phyloP scores from a whole-genome alignment of 768 basidiomycete species.

The Symmetrospora coprosmae region DNA sequence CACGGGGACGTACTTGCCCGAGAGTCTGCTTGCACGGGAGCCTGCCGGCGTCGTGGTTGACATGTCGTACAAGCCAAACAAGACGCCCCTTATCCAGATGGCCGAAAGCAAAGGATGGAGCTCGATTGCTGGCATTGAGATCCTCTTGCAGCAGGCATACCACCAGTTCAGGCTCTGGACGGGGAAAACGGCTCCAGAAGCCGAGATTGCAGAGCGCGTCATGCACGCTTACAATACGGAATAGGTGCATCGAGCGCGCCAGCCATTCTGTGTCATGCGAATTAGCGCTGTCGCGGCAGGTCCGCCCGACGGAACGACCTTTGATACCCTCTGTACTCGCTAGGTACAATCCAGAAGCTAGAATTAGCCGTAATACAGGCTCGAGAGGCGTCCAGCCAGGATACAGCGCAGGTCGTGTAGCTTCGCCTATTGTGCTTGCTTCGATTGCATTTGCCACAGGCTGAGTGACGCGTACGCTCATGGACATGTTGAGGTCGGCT shows the following conservation, averaged over 20 bases:
- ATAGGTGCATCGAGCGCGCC: neutral
- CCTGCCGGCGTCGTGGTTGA: conserved; percentile 70
- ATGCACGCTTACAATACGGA: conserved; percentile 26
- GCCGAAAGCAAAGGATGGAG: conserved; percentile 52
- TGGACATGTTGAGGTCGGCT: no score
- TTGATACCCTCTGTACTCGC: no score
- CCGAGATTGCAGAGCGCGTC: conserved; percentile 24
- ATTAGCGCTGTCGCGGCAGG: no score
- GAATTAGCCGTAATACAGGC: no score
- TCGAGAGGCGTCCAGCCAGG: no score
- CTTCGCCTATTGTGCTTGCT: no score
- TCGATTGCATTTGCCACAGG: no score
- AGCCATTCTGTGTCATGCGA: no score
- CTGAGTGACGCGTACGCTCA: no score
- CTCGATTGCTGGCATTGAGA: conserved; percentile 62
- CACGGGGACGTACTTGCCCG: conserved; percentile 41
- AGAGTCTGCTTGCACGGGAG: conserved; percentile 45
- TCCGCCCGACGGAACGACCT: no score
- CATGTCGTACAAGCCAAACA: conserved; percentile 81
- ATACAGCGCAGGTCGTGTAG: no score
- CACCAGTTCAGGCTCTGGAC: conserved; percentile 48
- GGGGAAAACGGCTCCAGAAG: conserved; percentile 26
- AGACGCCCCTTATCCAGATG: conserved; percentile 62
- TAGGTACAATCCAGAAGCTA: no score
- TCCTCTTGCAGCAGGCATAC: conserved; percentile 77